These are phyloP conservation scores for Lasiodiplodia gonubiensis DNA, from an alignment of 2,329 filamentous ascomycete genomes.

Conservation along the genomic window DNA sequence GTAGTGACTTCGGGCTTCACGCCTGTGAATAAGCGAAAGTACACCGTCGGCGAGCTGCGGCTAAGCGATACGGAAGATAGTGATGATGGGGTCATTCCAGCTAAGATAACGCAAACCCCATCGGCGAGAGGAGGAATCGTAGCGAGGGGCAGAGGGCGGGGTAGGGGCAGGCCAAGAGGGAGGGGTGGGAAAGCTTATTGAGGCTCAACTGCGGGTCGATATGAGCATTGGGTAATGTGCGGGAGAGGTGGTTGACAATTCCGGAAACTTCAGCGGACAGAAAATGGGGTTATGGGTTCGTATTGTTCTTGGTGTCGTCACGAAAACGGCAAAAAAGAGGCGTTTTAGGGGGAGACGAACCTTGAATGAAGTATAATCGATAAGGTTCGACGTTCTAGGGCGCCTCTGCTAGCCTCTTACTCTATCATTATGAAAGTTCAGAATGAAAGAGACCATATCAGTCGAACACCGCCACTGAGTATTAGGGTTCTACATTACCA, in stretches of 20 bases:
- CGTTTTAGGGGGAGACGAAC: neutral
- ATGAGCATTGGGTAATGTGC: too few species aligned
- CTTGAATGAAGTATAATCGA: neutral
- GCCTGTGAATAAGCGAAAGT: conserved; percentile 33
- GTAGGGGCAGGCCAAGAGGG: neutral
- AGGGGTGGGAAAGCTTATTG: neutral
- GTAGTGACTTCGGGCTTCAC: conserved; percentile 21
- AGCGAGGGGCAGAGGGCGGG: neutral
- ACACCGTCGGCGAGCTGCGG: conserved; percentile 31
- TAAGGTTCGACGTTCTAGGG: too few species aligned
- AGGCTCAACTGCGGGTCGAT: neutral
- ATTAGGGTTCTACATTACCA: too few species aligned
- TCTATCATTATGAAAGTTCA: neutral
- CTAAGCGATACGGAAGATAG: conserved; percentile 34
- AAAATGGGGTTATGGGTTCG: neutral
- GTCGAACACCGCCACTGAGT: too few species aligned
- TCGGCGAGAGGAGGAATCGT: neutral
- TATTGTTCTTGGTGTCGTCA: neutral
- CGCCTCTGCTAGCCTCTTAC: neutral
- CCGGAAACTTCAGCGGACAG: neutral
- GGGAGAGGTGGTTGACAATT: neutral
- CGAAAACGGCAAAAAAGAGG: neutral
- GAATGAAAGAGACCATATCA: too few species aligned
- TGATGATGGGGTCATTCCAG: conserved; percentile 37
- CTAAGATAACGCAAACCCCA: conserved; percentile 30